Evolutionary conservation across 208 protist genomes (phyloP), one percentile per base, ranked within the genome.

Genomic region (Leishmania mexicana): DNA sequence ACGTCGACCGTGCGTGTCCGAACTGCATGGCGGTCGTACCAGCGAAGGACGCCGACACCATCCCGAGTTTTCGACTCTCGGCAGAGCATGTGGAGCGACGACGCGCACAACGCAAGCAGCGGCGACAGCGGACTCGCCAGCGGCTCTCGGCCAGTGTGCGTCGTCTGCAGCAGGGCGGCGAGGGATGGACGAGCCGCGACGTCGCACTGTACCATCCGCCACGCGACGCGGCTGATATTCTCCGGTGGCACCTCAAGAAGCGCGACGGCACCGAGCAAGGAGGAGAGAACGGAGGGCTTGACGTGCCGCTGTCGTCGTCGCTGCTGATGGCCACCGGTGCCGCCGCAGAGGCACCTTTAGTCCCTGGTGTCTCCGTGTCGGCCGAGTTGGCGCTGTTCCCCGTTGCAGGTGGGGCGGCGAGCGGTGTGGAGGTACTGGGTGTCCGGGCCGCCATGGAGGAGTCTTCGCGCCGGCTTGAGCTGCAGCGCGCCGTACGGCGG

Each of bases 61-160:
- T 92, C 28, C 92, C 93, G 3, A 96, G 92, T 81, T 96, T 93
- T 80, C 88, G 88, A 13, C 88, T 96, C 38, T 92, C 93, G 38
- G 87, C 83, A 21, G 90, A 95, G 68, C 93, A 96, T 65, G 83
- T 94, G 31, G 78, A 84, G 51, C 90, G 87, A 24, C 49, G 90
- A 19, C 86, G 90, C 0, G 88, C 92, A 72, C 88, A 86, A 40
- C 89, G 89, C 31, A 81, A 85, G 58, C 81, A 76, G 68, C 76
- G 87, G 72, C 89, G 84, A 17, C 76, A 88, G 60, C 77, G 81
- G n/a, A 80, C 79, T 21, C 82, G 89, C 15, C 77, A 90, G 68
- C 85, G 91, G 42, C 77, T 92, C 17, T 79, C 72, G 70, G 84
- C 88, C 28, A 85, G 85, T 45, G 88, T 93, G n/a, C 70, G 87